phyloP scores from a whole-genome alignment of 2,329 filamentous ascomycete genomes.

The Hymenoscyphus albidus region DNA sequence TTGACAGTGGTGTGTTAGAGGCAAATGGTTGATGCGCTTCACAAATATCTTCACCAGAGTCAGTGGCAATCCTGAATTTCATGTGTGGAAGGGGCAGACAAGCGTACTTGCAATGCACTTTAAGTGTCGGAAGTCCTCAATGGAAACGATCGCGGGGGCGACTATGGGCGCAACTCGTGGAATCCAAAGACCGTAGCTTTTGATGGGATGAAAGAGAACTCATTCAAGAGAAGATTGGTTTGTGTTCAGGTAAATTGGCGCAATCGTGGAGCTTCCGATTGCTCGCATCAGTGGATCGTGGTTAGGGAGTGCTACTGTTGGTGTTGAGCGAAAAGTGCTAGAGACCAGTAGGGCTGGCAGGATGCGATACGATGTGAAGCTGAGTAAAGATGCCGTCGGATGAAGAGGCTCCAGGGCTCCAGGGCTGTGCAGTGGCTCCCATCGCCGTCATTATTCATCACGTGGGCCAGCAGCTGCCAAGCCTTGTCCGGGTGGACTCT shows the following conservation, averaged over 20 bases:
- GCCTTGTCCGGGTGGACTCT: neutral
- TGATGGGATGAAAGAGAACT: conserved; percentile 1
- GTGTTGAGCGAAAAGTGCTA: neutral
- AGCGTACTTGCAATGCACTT: conserved; percentile 16
- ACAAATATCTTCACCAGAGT: conserved; percentile 17
- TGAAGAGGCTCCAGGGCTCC: neutral
- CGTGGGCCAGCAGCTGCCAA: neutral
- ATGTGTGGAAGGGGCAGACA: conserved; percentile 1
- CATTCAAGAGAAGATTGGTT: neutral
- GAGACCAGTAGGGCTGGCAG: neutral
- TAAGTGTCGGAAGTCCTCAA: neutral
- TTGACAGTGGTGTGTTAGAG: conserved; percentile 13
- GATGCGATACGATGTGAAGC: neutral
- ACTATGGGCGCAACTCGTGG: conserved; percentile 19
- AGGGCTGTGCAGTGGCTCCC: too few species aligned
- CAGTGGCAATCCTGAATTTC: conserved; percentile 9
- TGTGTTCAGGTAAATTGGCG: neutral
- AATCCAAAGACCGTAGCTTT: conserved; percentile 10
- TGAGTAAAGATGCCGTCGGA: neutral
- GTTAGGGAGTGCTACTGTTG: neutral
- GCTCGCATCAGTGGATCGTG: neutral
- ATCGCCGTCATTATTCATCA: neutral
- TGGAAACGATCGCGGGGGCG: conserved; percentile 7
- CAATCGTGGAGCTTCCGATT: neutral
- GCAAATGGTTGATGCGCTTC: conserved; percentile 18